Base-by-base conservation (phyloP, 2,329 filamentous ascomycete species). In the Huntiella decipiens region DNA sequence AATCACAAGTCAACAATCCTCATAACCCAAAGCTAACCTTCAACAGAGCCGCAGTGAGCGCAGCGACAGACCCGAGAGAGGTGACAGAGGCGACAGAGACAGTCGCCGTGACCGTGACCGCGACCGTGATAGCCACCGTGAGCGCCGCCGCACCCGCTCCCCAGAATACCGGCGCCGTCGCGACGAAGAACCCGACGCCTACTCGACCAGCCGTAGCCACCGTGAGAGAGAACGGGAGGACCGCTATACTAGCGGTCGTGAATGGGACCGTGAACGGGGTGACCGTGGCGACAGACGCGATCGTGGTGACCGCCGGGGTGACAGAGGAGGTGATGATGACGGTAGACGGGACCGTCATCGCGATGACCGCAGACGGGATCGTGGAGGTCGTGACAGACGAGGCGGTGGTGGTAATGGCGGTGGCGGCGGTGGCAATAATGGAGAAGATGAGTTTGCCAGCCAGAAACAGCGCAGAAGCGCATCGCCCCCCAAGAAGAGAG, bases 151-250 rank as follows among this genome's bases (percentile, higher is more conserved):
- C 53, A 94, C 87, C 51, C 78, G 88, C 58, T 96, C 88, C 13
- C 87, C 87, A 48, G 78, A 82, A 55, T 77, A 83, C 57, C 71
- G 64, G 50, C 73, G 79, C 48, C 77, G 83, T 54, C 81, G 81
- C 54, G 81, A 91, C 44, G 74, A 73, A 60, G 72, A 75, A 49
- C 83, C 88, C 61, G 86, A 95, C 62, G 78, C 82, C 47, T 96
- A 96, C 64, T 93, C 87, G 15, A 86, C 83, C 4, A 94, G 86
- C 63, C 81, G 88, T 54, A 87, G 80, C 65, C 92, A 94, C 61
- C 77, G 88, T 59, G 88, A 93, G 60, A 73, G 88, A 51, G 88
- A 96, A 65, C 82, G 88, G 51, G 88, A 96, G 63, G 88, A 95
- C 55, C 74, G 87, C 58, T 95, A 95, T 59, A 43, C 38, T 11